A percentile compares a stretch with the other conserved stretches of the same genome.
Conservation (phyloP, 257 asterid genomes). For the Primulina huaijiensis region DNA sequence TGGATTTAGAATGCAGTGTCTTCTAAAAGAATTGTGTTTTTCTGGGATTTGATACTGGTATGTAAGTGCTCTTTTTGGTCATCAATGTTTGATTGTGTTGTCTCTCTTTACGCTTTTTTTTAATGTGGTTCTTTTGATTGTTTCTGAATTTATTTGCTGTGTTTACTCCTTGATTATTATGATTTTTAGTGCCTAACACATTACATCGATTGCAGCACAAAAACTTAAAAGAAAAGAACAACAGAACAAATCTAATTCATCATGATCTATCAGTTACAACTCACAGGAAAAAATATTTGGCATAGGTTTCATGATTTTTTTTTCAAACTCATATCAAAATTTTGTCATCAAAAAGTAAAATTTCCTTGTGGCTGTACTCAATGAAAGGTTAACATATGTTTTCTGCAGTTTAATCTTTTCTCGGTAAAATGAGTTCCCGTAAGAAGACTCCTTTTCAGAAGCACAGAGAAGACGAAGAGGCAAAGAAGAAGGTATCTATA, state of each 20-base stretch:
- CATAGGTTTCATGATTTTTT: not conserved
- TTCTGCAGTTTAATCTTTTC: conserved; percentile 26
- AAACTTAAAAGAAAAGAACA: too few relatives aligned
- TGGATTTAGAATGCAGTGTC: not conserved
- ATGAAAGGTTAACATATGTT: not conserved
- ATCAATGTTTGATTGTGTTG: not conserved
- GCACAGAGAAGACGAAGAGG: conserved; percentile 96
- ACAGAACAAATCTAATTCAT: not conserved
- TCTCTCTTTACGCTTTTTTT: too few relatives aligned
- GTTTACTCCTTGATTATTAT: not conserved
- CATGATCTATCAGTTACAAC: not conserved
- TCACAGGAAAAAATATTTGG: not conserved
- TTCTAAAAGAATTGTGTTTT: too few relatives aligned
- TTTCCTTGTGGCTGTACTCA: not conserved
- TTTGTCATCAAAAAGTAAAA: not conserved
- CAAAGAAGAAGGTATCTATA: conserved; percentile 64
- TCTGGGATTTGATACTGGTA: not conserved
- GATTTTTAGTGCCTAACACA: not conserved
- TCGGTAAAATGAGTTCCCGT: conserved; percentile 67
- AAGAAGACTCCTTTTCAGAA: conserved; percentile 93
- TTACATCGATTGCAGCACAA: not conserved
- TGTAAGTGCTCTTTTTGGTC: not conserved
- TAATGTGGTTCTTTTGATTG: not conserved
- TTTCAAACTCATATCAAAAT: conserved; percentile 2
- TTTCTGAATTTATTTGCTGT: not conserved